Conservation (phyloP, 805 yeast species). For the Ogataea pignaliae region DNA sequence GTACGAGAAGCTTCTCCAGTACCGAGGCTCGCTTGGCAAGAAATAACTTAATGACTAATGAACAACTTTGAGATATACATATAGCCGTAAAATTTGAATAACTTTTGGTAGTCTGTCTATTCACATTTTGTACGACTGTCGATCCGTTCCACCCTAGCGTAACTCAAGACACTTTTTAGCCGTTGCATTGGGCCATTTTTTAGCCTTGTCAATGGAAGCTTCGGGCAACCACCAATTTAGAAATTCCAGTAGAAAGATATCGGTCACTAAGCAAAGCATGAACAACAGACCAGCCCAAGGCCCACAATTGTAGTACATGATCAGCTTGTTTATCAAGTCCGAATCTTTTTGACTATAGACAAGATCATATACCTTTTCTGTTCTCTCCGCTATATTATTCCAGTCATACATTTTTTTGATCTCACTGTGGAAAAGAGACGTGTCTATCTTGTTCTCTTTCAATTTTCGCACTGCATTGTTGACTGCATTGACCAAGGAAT, state of each 20-base stretch:
- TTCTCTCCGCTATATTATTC: conserved; percentile 81
- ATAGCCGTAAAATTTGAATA: too few relatives aligned
- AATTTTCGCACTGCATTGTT: conserved; percentile 62
- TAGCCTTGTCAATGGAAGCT: conserved; percentile 62
- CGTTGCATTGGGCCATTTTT: conserved; percentile 64
- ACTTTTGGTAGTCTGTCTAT: too few relatives aligned
- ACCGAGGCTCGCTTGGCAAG: too few relatives aligned
- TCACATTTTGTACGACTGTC: too few relatives aligned
- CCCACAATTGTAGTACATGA: conserved; percentile 64
- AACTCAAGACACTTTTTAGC: too few relatives aligned
- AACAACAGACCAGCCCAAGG: conserved; percentile 84
- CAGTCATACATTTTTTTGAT: conserved; percentile 85
- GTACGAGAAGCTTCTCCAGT: conserved; percentile 3
- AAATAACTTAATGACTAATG: too few relatives aligned
- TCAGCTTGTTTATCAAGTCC: conserved; percentile 53
- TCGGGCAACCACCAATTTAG: conserved; percentile 72
- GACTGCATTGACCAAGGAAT: conserved; percentile 69
- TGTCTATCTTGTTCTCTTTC: conserved; percentile 56
- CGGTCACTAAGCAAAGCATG: conserved; percentile 76
- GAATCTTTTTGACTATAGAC: conserved; percentile 19
- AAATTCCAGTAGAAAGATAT: conserved; percentile 56
- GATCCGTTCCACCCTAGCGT: too few relatives aligned
- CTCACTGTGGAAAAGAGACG: conserved; percentile 72
- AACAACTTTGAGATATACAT: too few relatives aligned
- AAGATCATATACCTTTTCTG: conserved; percentile 73